Evolutionary conservation across 1,284 basidiomycete genomes (phyloP), one percentile per base, ranked within the genome.

Genomic region (Trametes sp.): DNA sequence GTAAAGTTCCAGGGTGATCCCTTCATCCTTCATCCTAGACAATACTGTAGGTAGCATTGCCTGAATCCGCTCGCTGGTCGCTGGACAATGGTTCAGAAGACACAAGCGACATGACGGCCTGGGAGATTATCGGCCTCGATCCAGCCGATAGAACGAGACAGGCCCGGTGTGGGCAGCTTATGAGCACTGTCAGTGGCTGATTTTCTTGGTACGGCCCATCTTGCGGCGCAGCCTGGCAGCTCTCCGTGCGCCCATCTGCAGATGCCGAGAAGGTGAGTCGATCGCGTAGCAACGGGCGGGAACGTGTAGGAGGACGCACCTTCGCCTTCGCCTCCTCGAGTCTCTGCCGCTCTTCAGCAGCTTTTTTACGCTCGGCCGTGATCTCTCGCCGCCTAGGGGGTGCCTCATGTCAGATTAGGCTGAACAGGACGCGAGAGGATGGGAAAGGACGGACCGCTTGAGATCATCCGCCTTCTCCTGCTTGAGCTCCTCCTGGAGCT

Each of bases 241-340:
- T 75, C 89, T 93, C 61, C 86, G 81, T 52, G 88, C 89, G 61
- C 92, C 90, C 88, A 94, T 90, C 92, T 93, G 64, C 26, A 62
- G 49, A 51, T 28, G 45, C 45, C 45, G 45, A 24, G 45, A 46
- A 53, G 51, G 52, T 59, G 55, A 54, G 55, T 35, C 36, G 46
- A 55, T 54, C 54, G 51, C 51, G 54, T 64, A 52, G 56, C 58
- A 62, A 64, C 58, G 44, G 26, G 44, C 55, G 44, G 55, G 26
- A 38, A 41, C 24, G 13, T 19, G 19, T 29, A 31, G 31, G 54
- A 44, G 48, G 48, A 48, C 79, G 50, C 70, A 90, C 92, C 78
- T 86, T 88, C 38, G 85, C 85, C 70, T 87, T 91, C 67, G 87
- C 87, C 69, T 91, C 88, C 71, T 93, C 90, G 50, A 92, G 72